phyloP scores from a whole-genome alignment of 805 yeast genomes.

The Huiozyma naganishii region DNA sequence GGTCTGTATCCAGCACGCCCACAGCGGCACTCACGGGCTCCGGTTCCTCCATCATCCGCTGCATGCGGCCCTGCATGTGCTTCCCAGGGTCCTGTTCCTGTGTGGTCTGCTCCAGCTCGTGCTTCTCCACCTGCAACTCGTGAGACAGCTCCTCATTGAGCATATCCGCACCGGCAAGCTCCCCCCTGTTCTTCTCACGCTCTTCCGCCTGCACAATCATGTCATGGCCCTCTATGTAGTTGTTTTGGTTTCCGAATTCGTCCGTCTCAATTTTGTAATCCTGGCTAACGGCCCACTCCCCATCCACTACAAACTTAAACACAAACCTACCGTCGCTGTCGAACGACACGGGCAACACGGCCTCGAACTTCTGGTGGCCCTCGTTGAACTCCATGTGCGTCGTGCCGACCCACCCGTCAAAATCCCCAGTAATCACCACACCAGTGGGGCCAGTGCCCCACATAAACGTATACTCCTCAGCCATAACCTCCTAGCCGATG shows the following conservation, averaged over 20 bases:
- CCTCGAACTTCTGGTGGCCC: constrained; percentile 26
- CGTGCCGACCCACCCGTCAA: constrained; percentile 54
- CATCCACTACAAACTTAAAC: constrained; percentile 58
- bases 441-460: constrained; percentile 42
- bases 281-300: constrained; percentile 42
- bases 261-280: constrained; percentile 30
- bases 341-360: constrained; percentile 1
- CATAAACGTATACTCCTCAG: constrained; percentile 15
- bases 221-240: constrained; percentile 20
- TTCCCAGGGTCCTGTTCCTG: background rate
- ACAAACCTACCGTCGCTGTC: constrained; percentile 26
- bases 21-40: no score
- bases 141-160: background rate
- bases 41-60: no score
- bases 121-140: constrained; percentile 1
- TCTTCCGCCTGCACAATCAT: constrained; percentile 1
- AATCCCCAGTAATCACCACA: constrained; percentile 59
- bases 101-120: background rate
- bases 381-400: constrained; percentile 41
- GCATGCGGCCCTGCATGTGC: background rate
- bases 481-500: background rate
- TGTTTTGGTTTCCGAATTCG: constrained; percentile 34
- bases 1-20: background rate
- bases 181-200: background rate
- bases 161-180: background rate